phyloP scores from a whole-genome alignment of 192 early-diverging fungal genomes.

The Rhizophlyctis rosea region DNA sequence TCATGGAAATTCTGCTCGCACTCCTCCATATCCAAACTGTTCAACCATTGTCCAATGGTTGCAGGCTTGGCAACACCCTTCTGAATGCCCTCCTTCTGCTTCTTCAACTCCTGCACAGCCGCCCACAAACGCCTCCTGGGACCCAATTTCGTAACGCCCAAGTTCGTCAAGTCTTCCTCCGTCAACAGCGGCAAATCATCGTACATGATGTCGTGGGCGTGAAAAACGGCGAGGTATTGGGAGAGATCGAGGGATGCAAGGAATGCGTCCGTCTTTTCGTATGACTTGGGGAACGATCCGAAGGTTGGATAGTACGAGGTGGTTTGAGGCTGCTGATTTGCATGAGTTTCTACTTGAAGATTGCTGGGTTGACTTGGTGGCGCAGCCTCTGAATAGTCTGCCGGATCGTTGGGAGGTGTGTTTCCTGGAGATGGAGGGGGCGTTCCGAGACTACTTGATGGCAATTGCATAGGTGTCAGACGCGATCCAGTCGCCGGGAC shows the following conservation, averaged over 20 bases:
- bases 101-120: conserved; percentile 10
- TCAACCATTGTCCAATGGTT: not conserved
- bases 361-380: not conserved
- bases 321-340: not conserved
- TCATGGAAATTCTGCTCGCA: conserved; percentile 12
- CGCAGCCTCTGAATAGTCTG: not conserved
- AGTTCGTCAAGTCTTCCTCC: conserved; percentile 15
- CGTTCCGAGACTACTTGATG: not conserved
- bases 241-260: conserved; percentile 11
- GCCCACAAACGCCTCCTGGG: conserved; percentile 22
- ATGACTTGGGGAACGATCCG: too few relatives aligned
- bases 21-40: not conserved
- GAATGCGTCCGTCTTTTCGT: conserved; percentile 1
- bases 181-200: conserved; percentile 10
- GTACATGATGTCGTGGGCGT: conserved; percentile 10
- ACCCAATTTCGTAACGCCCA: conserved; percentile 28
- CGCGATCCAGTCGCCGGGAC: too few relatives aligned
- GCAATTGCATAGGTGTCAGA: too few relatives aligned
- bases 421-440: not conserved
- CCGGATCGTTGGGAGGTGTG: not conserved
- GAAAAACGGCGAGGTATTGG: conserved; percentile 8
- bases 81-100: conserved; percentile 3
- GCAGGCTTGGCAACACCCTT: not conserved
- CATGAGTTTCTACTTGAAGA: not conserved
- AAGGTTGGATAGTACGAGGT: not conserved